Evolutionary conservation across 2,329 filamentous ascomycete genomes (phyloP), one percentile per base, ranked within the genome.

Genomic region (Cladosporium sp.): DNA sequence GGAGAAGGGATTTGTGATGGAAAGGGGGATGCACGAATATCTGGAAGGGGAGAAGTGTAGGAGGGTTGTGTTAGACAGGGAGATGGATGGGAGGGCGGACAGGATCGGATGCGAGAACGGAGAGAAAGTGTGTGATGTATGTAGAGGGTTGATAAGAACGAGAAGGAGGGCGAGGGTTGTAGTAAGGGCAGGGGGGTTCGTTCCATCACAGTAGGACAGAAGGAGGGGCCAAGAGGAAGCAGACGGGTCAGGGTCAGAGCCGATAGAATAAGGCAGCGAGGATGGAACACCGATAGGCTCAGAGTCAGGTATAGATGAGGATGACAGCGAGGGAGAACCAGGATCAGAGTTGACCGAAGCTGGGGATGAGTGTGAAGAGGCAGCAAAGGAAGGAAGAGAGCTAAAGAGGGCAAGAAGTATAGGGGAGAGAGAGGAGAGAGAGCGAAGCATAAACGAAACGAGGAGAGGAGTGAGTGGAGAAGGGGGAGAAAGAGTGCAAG

Each of bases 61-160:
- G 15, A 17, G 19, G 20, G 40, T 43, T 12, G 18, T 43, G 7
- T 43, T 43, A 24, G 40, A 43, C 24, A 24, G 40, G 40, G 19
- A 43, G n/a, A 43, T 43, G 40, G 40, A 43, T 20, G 40, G 40
- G n/a, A 15, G 24, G 15, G 15, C 20, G 22, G 40, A 43, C 13
- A 24, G 40, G 40, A 22, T 30, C 13, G 20, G 15, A 30, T 43
- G 40, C 40, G 20, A 30, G 19, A 24, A 15, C 20, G 40, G 40
- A 15, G 40, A 43, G 40, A 24, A 43, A 30, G n/a, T 12, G 20
- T 43, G 40, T 15, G 40, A 43, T 24, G 40, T 43, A 15, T 43
- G 20, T 15, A 43, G 40, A 20, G 40, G 40, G 22, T 27, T 27
- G 22, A 27, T 9, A 27, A 27, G 9, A 9, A 27, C 22, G 9